phyloP scores from a whole-genome alignment of 768 basidiomycete genomes.

The Mycena olivaceomarginata region DNA sequence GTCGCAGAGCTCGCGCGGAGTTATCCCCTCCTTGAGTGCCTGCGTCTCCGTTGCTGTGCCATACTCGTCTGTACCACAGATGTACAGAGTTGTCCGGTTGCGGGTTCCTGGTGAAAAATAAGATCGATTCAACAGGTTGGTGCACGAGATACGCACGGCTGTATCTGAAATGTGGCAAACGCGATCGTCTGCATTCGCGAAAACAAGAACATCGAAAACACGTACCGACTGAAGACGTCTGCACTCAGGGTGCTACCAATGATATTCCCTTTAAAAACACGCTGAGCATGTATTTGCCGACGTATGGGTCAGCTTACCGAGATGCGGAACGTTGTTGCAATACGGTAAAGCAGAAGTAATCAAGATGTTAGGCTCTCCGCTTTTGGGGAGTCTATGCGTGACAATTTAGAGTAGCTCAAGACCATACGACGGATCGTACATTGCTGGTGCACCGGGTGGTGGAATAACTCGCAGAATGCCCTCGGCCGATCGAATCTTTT shows the following conservation, averaged over 20 bases:
- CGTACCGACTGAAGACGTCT: constrained; percentile 95
- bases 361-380: constrained; percentile 91
- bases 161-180: constrained; percentile 64
- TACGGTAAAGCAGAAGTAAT: constrained; percentile 98
- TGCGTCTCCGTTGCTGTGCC: constrained; percentile 99
- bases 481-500: constrained; percentile 71
- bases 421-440: constrained; percentile 59
- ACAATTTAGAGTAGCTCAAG: constrained; percentile 34
- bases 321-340: constrained; percentile 98
- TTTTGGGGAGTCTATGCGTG: constrained; percentile 76
- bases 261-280: constrained; percentile 78
- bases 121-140: neutral
- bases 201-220: constrained; percentile 40
- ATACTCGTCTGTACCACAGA: constrained; percentile 99
- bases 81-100: constrained; percentile 93
- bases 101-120: constrained; percentile 69
- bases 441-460: constrained; percentile 69
- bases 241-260: constrained; percentile 98
- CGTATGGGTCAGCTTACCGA: constrained; percentile 72
- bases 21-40: constrained; percentile 90
- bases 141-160: constrained; percentile 66
- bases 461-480: constrained; percentile 71
- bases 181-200: constrained; percentile 10
- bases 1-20: constrained; percentile 89
- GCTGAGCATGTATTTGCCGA: constrained; percentile 40